Percentiles rank a stretch among this genome's conserved stretches.
Evolutionary conservation across 805 yeast genomes (phyloP).

Genomic region (Suhomyces xylopsoci): DNA sequence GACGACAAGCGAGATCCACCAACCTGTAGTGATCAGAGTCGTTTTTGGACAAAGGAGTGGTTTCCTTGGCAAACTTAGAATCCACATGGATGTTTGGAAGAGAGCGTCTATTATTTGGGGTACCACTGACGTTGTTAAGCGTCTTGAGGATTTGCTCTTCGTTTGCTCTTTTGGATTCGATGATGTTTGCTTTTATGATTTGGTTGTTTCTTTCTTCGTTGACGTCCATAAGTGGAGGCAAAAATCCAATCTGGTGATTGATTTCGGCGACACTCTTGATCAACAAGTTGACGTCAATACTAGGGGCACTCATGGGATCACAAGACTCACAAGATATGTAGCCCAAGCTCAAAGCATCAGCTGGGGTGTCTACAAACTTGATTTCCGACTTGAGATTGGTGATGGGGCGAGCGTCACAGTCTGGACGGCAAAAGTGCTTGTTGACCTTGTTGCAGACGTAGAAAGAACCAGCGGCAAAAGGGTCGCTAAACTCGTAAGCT

Average conservation of each 20-base stretch:
- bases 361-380: slow-evolving; percentile 38
- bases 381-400: slow-evolving; percentile 45
- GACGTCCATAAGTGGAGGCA: slow-evolving; percentile 48
- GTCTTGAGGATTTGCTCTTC: slow-evolving; percentile 25
- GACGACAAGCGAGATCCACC: slow-evolving; percentile 78
- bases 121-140: slow-evolving; percentile 13
- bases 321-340: slow-evolving; percentile 54
- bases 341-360: slow-evolving; percentile 45
- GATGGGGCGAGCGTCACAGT: slow-evolving; percentile 52
- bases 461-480: slow-evolving; percentile 60
- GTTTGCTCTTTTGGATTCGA: slow-evolving; percentile 22
- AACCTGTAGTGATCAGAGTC: slow-evolving; percentile 67
- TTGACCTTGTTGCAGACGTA: slow-evolving; percentile 46
- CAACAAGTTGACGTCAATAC: slow-evolving; percentile 45
- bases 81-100: slow-evolving; percentile 27
- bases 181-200: slow-evolving; percentile 35
- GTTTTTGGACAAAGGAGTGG: slow-evolving; percentile 45
- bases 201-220: slow-evolving; percentile 39
- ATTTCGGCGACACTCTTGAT: slow-evolving; percentile 51
- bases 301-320: slow-evolving; percentile 47
- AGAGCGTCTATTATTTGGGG: slow-evolving; percentile 21
- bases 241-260: slow-evolving; percentile 57
- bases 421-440: slow-evolving; percentile 60
- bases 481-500: slow-evolving; percentile 64
- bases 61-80: slow-evolving; percentile 23